Evolutionary conservation across 495 filamentous ascomycete genomes (phyloP), one percentile per base, ranked within the genome.

Genomic region (Penicillium silybi): DNA sequence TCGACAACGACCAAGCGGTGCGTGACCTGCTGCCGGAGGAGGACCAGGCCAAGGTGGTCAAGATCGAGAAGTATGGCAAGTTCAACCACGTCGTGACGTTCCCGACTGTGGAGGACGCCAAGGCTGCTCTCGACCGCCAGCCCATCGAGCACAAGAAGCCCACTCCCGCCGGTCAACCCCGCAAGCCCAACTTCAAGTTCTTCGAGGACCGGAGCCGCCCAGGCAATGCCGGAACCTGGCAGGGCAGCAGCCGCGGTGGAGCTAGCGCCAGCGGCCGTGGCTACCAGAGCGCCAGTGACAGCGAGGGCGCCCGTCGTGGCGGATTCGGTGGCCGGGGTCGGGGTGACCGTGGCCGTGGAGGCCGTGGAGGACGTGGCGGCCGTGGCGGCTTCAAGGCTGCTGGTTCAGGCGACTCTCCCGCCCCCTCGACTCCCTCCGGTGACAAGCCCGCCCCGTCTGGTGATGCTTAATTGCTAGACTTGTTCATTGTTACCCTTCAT

Each of bases 211-310:
- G 84, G 25, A 77, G 84, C 27, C 77, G 72, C 50, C 75, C 73
- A 22, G 70, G 79, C 51, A 80, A 82, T 37, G 87, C 88, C 38
- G 87, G 88, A 32, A 86, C 80, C 50, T 89, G 90, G 88, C 83
- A 85, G 50, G 77, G 78, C 58, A 86, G 85, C 67, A 75, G 48
- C 66, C 77, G 83, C 13, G 82, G 85, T 34, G 77, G 82, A 38
- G 61, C 64, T 48, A 80, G 70, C 47, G 68, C 68, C 44, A 70
- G 74, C 42, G 77, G 75, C 59, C 85, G 79, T 57, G 90, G 85
- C 61, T 95, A 91, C 66, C 78, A 84, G 57, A 92, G 85, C 61
- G 84, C 87, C 52, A 96, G 90, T 63, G 93, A 95, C 63, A 92
- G 89, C 47, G 89, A 95, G 61, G 81, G 73, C 42, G 67, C 67